These are phyloP conservation scores for Malassezia sp. DNA, from an alignment of 1,284 basidiomycete species.

Conservation along the genomic window DNA sequence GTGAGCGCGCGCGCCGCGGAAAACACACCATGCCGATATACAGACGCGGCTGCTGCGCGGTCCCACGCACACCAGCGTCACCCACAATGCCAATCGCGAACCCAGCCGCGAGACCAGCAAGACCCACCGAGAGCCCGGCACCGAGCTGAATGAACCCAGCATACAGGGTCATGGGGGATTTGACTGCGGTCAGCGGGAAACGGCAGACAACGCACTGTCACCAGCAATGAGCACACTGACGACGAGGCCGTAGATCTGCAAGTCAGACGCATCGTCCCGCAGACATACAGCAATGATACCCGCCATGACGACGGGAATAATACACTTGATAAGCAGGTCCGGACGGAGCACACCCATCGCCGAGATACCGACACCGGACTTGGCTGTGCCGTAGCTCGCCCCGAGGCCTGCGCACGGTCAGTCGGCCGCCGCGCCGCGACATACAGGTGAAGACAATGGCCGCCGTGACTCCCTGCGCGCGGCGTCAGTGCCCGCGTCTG, in stretches of 20 bases:
- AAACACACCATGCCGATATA: constrained; percentile 83
- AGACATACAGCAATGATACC: constrained; percentile 70
- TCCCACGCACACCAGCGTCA: constrained; percentile 57
- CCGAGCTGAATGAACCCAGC: constrained; percentile 88
- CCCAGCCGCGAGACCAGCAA: constrained; percentile 88
- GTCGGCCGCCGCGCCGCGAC: constrained; percentile 42
- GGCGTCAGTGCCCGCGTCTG: not conserved
- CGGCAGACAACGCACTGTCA: constrained; percentile 27
- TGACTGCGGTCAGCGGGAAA: constrained; percentile 16
- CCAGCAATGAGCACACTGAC: constrained; percentile 50
- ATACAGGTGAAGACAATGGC: constrained; percentile 95
- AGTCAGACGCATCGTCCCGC: not conserved
- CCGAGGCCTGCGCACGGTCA: constrained; percentile 56
- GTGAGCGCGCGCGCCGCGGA: too few relatives aligned
- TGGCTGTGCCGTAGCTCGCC: constrained; percentile 91
- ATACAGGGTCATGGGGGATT: constrained; percentile 55
- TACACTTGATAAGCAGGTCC: constrained; percentile 95
- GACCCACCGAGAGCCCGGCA: constrained; percentile 79
- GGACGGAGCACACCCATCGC: constrained; percentile 89
- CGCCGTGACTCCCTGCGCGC: constrained; percentile 76
- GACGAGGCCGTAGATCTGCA: constrained; percentile 54
- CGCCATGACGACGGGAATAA: constrained; percentile 97
- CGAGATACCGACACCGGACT: constrained; percentile 93
- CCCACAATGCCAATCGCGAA: constrained; percentile 95
- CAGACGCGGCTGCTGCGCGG: constrained; percentile 67